These are phyloP conservation scores for Suillus ampliporus DNA, from an alignment of 768 basidiomycete genomes.

Conservation along the genomic window DNA sequence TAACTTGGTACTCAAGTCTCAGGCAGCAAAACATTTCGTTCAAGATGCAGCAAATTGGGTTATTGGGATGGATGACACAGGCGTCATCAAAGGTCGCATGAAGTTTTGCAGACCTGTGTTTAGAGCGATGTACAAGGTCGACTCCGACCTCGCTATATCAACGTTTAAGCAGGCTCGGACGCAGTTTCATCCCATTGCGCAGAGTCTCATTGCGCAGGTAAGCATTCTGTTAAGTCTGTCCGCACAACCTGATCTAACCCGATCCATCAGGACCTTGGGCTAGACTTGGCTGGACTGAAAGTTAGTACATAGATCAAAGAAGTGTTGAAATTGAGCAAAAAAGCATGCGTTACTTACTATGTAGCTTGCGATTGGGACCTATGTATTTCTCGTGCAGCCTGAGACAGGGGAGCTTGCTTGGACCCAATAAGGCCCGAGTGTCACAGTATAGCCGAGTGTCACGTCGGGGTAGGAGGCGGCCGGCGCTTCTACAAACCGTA, in stretches of 20 bases:
- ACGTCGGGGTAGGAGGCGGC: not conserved
- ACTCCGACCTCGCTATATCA: slow-evolving; percentile 40
- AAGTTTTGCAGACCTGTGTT: slow-evolving; percentile 60
- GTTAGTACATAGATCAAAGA: not conserved
- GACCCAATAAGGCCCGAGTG: not conserved
- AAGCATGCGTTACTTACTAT: not conserved
- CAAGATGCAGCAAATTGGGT: slow-evolving; percentile 53
- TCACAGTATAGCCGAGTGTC: not conserved
- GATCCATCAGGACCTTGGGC: slow-evolving; percentile 30
- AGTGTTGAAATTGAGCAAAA: not conserved
- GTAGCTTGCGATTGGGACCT: not conserved
- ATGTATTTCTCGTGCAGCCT: not conserved
- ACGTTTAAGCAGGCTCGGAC: slow-evolving; percentile 40
- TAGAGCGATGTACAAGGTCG: slow-evolving; percentile 43
- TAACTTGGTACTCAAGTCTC: slow-evolving; percentile 48
- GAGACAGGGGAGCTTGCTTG: not conserved
- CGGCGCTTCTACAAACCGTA: not conserved
- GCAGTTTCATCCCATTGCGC: slow-evolving; percentile 57
- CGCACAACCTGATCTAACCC: not conserved
- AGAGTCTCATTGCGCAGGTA: slow-evolving; percentile 56
- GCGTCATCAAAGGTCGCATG: slow-evolving; percentile 56
- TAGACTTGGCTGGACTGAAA: not conserved
- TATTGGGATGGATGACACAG: slow-evolving; percentile 44
- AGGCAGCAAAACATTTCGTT: slow-evolving; percentile 38
- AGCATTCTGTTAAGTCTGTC: slow-evolving; percentile 10